phyloP scores from a whole-genome alignment of 148 eudicot genomes.

The Amaranthus palmeri region DNA sequence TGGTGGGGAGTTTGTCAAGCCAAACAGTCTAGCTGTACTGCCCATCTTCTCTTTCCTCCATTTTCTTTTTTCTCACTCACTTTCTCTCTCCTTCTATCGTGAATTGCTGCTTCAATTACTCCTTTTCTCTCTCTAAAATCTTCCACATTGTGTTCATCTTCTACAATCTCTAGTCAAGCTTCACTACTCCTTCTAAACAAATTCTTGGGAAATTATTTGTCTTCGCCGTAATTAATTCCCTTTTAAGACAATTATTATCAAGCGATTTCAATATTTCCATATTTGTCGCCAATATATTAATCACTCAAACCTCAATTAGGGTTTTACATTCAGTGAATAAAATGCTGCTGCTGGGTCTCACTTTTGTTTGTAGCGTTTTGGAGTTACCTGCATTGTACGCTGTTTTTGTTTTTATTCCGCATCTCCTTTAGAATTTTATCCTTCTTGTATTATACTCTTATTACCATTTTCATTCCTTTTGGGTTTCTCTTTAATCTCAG shows the following conservation, averaged over 20 bases:
- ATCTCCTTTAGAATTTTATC: too few relatives aligned
- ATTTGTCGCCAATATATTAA: background rate
- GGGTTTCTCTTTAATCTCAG: constrained; percentile 9
- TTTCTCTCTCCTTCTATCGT: too few relatives aligned
- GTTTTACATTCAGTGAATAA: background rate
- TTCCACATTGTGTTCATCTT: background rate
- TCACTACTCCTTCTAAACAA: background rate
- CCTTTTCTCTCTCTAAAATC: background rate
- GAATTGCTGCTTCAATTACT: too few relatives aligned
- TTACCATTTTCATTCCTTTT: too few relatives aligned
- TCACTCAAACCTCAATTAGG: background rate
- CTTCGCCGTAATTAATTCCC: background rate
- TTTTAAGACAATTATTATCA: background rate
- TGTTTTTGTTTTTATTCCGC: too few relatives aligned
- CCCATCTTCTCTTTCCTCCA: too few relatives aligned
- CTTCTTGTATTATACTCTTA: too few relatives aligned
- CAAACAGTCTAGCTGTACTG: too few relatives aligned
- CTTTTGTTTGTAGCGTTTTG: background rate
- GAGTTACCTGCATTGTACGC: constrained; percentile 14
- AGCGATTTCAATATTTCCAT: too few relatives aligned
- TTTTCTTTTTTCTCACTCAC: too few relatives aligned
- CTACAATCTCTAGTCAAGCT: background rate
- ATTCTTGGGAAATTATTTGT: background rate
- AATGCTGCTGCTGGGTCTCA: constrained; percentile 8
- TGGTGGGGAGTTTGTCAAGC: too few relatives aligned